Evolutionary conservation across 1,284 basidiomycete species (phyloP).

Genomic region (Apiotrichum gracile): DNA sequence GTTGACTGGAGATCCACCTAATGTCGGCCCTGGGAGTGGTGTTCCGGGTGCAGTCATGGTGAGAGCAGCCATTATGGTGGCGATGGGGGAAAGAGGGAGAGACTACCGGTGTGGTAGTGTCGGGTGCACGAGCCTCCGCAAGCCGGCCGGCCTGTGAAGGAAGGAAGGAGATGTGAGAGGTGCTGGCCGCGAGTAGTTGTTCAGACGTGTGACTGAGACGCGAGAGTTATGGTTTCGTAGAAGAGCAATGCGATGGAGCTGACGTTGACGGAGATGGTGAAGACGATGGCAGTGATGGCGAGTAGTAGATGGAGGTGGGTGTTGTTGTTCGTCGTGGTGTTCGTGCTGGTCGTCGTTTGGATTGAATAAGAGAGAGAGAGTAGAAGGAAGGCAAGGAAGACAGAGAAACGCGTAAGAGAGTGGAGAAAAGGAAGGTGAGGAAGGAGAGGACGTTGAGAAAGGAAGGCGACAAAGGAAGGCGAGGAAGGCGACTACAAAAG

Average conservation of each 20-base stretch:
- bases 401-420: neutral
- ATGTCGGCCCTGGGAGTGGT: neutral
- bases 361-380: no score
- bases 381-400: no score
- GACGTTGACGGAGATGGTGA: neutral
- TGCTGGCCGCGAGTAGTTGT: neutral
- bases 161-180: neutral
- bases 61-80: constrained; percentile 10
- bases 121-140: neutral
- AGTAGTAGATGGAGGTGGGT: neutral
- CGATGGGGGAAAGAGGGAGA: neutral
- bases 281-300: neutral
- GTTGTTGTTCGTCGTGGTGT: no score
- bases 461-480: neutral
- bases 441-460: neutral
- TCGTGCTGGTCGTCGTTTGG: no score
- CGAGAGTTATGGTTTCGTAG: no score
- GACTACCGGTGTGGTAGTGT: no score
- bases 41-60: constrained; percentile 15
- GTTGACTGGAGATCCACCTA: neutral
- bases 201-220: no score
- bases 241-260: neutral
- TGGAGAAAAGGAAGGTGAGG: neutral
- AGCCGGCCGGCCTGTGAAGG: neutral
- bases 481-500: neutral